Evolutionary conservation across 1,139 yeast genomes (phyloP).

Genomic region (Casaregolazyma lundiana): DNA sequence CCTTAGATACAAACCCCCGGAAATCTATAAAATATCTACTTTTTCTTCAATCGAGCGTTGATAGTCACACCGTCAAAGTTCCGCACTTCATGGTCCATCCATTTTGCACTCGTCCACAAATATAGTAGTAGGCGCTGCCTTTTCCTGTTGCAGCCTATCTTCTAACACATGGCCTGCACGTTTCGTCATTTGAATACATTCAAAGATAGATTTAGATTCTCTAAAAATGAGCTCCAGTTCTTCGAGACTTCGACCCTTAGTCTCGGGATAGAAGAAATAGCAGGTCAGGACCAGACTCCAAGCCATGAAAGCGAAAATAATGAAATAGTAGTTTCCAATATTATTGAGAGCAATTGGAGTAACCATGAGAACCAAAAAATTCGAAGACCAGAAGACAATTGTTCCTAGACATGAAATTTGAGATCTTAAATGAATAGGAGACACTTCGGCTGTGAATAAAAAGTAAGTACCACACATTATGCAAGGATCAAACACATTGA

Average conservation of each 20-base stretch:
- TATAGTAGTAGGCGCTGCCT: not conserved
- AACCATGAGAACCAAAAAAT: constrained; percentile 37
- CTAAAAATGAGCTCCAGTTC: constrained; percentile 7
- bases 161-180: not conserved
- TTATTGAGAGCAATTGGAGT: constrained; percentile 59
- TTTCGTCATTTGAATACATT: not conserved
- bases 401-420: constrained; percentile 13
- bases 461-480: constrained; percentile 1
- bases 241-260: constrained; percentile 5
- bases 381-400: constrained; percentile 38
- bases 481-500: not conserved
- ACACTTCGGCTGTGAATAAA: constrained; percentile 31
- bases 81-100: too few relatives aligned
- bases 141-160: not conserved
- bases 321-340: constrained; percentile 57
- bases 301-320: constrained; percentile 76
- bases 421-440: constrained; percentile 32
- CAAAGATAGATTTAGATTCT: not conserved
- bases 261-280: constrained; percentile 68
- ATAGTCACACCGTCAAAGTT: too few relatives aligned
- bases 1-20: too few relatives aligned
- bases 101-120: not conserved
- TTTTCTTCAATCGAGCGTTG: too few relatives aligned
- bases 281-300: constrained; percentile 62
- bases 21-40: too few relatives aligned